These are phyloP conservation scores for Rhizopogon vesiculosus DNA, from an alignment of 768 basidiomycete species.

Conservation along the genomic window DNA sequence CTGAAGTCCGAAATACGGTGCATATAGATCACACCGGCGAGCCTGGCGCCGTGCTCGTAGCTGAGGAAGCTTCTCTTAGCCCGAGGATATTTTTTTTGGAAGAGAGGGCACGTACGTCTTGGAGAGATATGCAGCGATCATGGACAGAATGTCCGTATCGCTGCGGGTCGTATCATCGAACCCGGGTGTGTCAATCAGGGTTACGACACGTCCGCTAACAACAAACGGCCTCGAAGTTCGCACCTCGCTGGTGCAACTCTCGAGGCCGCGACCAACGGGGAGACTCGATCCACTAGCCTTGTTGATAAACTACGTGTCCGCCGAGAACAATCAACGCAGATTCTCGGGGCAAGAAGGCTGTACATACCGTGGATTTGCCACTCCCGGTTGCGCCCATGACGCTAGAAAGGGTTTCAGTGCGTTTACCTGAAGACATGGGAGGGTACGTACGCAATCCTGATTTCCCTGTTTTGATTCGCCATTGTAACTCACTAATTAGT, in stretches of 20 bases:
- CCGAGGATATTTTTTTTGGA: too few species aligned
- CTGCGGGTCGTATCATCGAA: constrained; percentile 45
- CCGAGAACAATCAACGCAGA: not conserved
- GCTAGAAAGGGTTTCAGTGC: constrained; percentile 5
- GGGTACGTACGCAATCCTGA: constrained; percentile 27
- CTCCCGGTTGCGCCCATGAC: constrained; percentile 32
- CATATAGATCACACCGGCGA: constrained; percentile 53
- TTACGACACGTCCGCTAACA: constrained; percentile 34
- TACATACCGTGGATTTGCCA: constrained; percentile 31
- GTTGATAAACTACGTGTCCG: constrained; percentile 40
- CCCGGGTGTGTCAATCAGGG: constrained; percentile 50
- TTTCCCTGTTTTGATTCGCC: constrained; percentile 23
- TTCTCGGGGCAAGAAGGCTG: too few species aligned
- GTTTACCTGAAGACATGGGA: not conserved
- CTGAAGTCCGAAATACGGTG: constrained; percentile 50
- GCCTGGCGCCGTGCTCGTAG: constrained; percentile 31
- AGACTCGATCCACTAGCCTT: constrained; percentile 37
- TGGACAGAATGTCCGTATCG: constrained; percentile 38
- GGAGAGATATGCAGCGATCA: constrained; percentile 31
- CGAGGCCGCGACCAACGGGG: constrained; percentile 32
- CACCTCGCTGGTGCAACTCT: constrained; percentile 41
- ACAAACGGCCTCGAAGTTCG: constrained; percentile 34
- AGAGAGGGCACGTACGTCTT: constrained; percentile 2
- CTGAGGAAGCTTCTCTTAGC: constrained; percentile 7
- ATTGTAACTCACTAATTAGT: constrained; percentile 10